These are phyloP conservation scores for Aspergillus hortae DNA, from an alignment of 2,329 filamentous ascomycete species.

Conservation along the genomic window DNA sequence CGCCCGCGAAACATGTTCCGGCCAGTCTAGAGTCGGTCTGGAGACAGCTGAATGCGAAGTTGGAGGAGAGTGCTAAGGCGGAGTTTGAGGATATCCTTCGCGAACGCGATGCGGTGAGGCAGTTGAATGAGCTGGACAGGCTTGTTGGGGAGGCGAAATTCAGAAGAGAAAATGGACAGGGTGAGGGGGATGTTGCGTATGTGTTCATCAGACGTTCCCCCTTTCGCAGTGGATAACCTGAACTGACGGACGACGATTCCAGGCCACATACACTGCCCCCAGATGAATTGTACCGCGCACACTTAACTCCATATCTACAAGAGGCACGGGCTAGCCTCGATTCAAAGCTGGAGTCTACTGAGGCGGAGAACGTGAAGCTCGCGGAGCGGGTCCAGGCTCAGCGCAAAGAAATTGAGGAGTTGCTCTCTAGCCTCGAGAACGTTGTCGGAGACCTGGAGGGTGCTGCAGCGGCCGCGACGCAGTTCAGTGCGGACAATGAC, in stretches of 20 bases:
- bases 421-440: slow-evolving; percentile 54
- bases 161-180: slow-evolving; percentile 46
- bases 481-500: slow-evolving; percentile 35
- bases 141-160: slow-evolving; percentile 57
- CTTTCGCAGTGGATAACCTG: not conserved
- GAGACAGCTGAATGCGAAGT: slow-evolving; percentile 55
- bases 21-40: slow-evolving; percentile 55
- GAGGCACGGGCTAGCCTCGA: slow-evolving; percentile 49
- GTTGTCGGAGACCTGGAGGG: slow-evolving; percentile 57
- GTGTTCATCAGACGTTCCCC: slow-evolving; percentile 23
- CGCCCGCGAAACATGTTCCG: slow-evolving; percentile 55
- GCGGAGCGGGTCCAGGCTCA: slow-evolving; percentile 52
- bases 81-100: slow-evolving; percentile 61
- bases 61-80: slow-evolving; percentile 55
- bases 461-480: slow-evolving; percentile 40
- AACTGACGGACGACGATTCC: slow-evolving; percentile 1
- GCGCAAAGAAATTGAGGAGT: slow-evolving; percentile 53
- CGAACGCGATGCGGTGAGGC: slow-evolving; percentile 54
- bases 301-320: slow-evolving; percentile 55
- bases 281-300: slow-evolving; percentile 55
- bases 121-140: slow-evolving; percentile 59
- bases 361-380: slow-evolving; percentile 52
- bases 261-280: slow-evolving; percentile 59
- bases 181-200: slow-evolving; percentile 45
- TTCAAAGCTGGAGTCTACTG: slow-evolving; percentile 47